phyloP scores from a whole-genome alignment of 1,284 basidiomycete genomes.

The Trichosporon sp. region DNA sequence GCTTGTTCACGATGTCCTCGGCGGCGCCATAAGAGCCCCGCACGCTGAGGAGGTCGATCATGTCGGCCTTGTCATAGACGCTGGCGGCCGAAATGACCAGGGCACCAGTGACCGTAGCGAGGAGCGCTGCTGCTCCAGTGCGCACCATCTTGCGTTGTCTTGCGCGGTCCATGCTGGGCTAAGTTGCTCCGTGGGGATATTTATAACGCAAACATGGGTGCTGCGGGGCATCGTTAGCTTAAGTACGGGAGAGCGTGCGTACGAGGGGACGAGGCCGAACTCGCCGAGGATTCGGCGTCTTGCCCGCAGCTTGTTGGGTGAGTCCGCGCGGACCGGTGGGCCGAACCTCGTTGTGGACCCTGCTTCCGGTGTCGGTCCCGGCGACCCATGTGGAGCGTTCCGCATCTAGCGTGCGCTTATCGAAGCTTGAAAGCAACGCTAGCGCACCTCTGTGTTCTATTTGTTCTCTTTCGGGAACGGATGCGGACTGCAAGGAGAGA shows the following conservation, averaged over 20 bases:
- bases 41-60: neutral
- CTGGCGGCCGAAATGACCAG: conserved; percentile 6
- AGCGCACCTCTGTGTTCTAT: neutral
- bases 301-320: neutral
- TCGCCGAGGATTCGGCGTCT: conserved; percentile 15
- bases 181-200: neutral
- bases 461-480: neutral
- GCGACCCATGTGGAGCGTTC: neutral
- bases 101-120: neutral
- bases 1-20: neutral
- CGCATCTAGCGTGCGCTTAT: neutral
- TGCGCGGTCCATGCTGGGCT: neutral
- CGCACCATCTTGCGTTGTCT: conserved; percentile 1
- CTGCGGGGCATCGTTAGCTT: neutral
- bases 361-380: neutral
- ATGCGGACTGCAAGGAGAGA: neutral
- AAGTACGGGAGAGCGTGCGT: neutral
- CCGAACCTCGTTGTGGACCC: neutral
- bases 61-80: neutral
- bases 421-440: no score
- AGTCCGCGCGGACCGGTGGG: no score
- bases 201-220: neutral
- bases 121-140: neutral
- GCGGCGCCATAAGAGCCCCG: neutral
- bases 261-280: neutral